Evolutionary conservation across 805 yeast genomes (phyloP).

Genomic region (Candida vartiovaarae): DNA sequence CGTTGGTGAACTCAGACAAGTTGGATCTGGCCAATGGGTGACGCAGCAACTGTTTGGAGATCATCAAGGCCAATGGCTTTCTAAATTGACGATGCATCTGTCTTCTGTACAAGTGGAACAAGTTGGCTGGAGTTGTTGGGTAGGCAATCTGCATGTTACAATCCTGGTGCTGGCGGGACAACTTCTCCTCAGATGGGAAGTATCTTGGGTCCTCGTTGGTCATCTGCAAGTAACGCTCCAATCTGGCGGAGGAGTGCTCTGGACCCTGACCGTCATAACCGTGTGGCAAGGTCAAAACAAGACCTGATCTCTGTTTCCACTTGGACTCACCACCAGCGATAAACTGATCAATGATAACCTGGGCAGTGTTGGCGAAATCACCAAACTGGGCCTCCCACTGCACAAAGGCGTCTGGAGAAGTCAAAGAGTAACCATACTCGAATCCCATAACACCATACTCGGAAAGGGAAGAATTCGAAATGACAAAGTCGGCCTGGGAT

Average conservation of each 20-base stretch:
- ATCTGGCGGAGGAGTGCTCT: constrained; percentile 96
- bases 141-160: constrained; percentile 96
- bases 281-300: constrained; percentile 92
- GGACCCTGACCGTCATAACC: constrained; percentile 99
- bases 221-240: constrained; percentile 93
- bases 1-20: constrained; percentile 81
- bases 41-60: constrained; percentile 91
- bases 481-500: constrained; percentile 79
- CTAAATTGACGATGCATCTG: constrained; percentile 99
- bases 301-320: constrained; percentile 98
- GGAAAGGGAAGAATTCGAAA: constrained; percentile 91
- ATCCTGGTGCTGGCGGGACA: constrained; percentile 97
- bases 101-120: constrained; percentile 95
- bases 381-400: constrained; percentile 99
- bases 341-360: constrained; percentile 95
- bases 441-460: constrained; percentile 99
- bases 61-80: constrained; percentile 78
- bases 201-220: constrained; percentile 92
- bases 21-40: constrained; percentile 94
- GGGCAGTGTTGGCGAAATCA: constrained; percentile 99
- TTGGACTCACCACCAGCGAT: constrained; percentile 94
- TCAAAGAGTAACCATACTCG: constrained; percentile 97
- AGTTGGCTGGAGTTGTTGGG: constrained; percentile 95
- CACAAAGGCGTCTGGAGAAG: constrained; percentile 94
- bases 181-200: constrained; percentile 85